phyloP scores from a whole-genome alignment of 805 yeast species.

The Yamadazyma sp. region DNA sequence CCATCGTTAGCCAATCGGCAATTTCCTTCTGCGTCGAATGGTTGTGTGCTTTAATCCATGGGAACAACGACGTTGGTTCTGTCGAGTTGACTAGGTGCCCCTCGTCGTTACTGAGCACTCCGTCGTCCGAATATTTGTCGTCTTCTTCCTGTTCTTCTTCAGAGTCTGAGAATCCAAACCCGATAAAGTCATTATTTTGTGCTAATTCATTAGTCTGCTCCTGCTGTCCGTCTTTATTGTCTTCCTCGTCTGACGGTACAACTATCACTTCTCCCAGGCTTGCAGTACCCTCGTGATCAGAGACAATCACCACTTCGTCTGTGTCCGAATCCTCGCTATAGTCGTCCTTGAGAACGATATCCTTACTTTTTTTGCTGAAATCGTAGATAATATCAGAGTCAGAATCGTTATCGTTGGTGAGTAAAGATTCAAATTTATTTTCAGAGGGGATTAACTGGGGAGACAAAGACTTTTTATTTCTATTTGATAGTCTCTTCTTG shows the following conservation, averaged over 20 bases:
- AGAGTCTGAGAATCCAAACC: constrained; percentile 51
- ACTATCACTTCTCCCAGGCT: neutral
- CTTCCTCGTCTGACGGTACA: constrained; percentile 14
- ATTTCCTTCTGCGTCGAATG: constrained; percentile 75
- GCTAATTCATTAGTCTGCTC: constrained; percentile 34
- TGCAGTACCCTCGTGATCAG: constrained; percentile 11
- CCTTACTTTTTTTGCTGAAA: constrained; percentile 20
- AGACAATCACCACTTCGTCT: constrained; percentile 5
- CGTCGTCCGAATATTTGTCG: constrained; percentile 30
- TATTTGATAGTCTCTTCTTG: constrained; percentile 16
- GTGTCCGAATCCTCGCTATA: constrained; percentile 18
- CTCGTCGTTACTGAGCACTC: constrained; percentile 38
- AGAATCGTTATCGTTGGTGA: constrained; percentile 9
- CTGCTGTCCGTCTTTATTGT: constrained; percentile 1
- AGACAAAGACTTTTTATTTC: constrained; percentile 11
- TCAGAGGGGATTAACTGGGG: constrained; percentile 15
- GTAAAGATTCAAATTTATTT: constrained; percentile 25
- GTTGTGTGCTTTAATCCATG: constrained; percentile 80
- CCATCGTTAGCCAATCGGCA: constrained; percentile 83
- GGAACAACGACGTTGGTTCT: constrained; percentile 42
- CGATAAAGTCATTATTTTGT: constrained; percentile 53
- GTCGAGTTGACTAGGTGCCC: constrained; percentile 23
- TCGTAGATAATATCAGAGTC: constrained; percentile 26
- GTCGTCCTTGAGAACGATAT: constrained; percentile 32
- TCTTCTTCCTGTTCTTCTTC: constrained; percentile 22